phyloP scores from a whole-genome alignment of 2,329 filamentous ascomycete species.

The Apiospora saccharicola region DNA sequence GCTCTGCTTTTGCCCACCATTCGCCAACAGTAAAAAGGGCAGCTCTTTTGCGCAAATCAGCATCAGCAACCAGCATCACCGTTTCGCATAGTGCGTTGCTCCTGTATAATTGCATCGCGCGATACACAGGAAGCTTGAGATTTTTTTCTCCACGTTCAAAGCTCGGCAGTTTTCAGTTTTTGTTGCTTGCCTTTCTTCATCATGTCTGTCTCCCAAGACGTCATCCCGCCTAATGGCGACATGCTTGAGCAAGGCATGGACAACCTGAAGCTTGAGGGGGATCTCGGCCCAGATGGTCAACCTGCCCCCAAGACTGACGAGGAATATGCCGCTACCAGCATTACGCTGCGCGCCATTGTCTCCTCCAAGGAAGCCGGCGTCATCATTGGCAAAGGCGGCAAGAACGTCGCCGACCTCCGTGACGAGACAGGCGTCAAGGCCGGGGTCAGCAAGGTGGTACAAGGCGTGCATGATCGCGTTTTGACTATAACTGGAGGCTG shows the following conservation, averaged over 20 bases:
- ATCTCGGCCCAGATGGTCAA: conserved; percentile 77
- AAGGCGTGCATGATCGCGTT: conserved; percentile 95
- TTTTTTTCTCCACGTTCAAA: not conserved
- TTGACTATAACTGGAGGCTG: conserved; percentile 92
- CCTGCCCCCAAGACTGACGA: conserved; percentile 90
- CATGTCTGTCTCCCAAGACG: conserved; percentile 71
- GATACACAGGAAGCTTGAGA: not conserved
- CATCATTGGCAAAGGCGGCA: conserved; percentile 98
- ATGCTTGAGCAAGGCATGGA: conserved; percentile 68
- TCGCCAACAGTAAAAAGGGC: conserved; percentile 34
- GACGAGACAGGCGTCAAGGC: conserved; percentile 98
- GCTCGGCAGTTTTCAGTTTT: conserved; percentile 1
- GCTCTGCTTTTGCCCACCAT: conserved; percentile 21
- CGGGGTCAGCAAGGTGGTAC: conserved; percentile 98
- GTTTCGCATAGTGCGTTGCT: conserved; percentile 13
- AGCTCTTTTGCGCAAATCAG: conserved; percentile 31
- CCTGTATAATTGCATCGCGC: conserved; percentile 13
- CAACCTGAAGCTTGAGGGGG: conserved; percentile 71
- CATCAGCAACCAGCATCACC: conserved; percentile 22
- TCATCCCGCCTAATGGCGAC: conserved; percentile 64
- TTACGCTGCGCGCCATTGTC: conserved; percentile 96
- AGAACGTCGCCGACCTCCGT: conserved; percentile 96
- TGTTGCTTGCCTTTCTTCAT: not conserved
- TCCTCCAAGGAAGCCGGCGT: conserved; percentile 99
- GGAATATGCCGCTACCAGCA: conserved; percentile 90